Percentiles rank a stretch among this genome's conserved stretches.
phyloP scores from a whole-genome alignment of 805 yeast genomes.

The Zygotorulaspora florentina region DNA sequence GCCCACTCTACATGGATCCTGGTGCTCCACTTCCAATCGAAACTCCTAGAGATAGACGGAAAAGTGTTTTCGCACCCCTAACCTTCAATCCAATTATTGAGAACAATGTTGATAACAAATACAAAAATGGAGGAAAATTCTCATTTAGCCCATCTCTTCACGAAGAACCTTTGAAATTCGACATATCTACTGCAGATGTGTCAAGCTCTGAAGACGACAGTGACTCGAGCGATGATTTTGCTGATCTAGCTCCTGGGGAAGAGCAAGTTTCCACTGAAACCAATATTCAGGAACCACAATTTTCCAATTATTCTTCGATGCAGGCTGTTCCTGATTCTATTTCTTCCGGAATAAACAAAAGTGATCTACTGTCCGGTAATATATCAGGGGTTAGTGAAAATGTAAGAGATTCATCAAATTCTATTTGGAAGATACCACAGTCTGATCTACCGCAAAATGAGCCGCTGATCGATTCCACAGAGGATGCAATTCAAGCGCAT shows the following conservation, averaged over 20 bases:
- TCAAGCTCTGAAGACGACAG: slow-evolving; percentile 34
- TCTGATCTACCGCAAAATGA: slow-evolving; percentile 18
- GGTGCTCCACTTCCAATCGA: slow-evolving; percentile 75
- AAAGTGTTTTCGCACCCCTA: slow-evolving; percentile 77
- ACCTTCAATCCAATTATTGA: slow-evolving; percentile 76
- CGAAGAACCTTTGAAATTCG: slow-evolving; percentile 33
- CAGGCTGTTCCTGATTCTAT: slow-evolving; percentile 17
- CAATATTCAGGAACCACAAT: slow-evolving; percentile 18
- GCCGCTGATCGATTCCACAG: slow-evolving; percentile 9
- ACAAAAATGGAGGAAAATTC: slow-evolving; percentile 86
- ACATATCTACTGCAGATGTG: slow-evolving; percentile 28
- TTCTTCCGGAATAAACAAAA: slow-evolving; percentile 12
- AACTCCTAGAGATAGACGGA: slow-evolving; percentile 43
- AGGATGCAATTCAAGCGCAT: slow-evolving; percentile 3
- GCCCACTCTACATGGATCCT: slow-evolving; percentile 67
- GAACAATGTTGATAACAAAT: slow-evolving; percentile 76
- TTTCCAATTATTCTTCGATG: slow-evolving; percentile 10
- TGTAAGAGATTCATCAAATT: slow-evolving; percentile 21
- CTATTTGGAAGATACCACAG: slow-evolving; percentile 29
- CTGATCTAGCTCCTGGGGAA: slow-evolving; percentile 18
- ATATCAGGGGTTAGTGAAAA: slow-evolving; percentile 11
- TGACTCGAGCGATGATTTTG: slow-evolving; percentile 28
- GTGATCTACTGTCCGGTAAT: slow-evolving; percentile 9
- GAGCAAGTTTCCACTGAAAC: slow-evolving; percentile 21
- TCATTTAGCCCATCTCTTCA: slow-evolving; percentile 38